A percentile compares a stretch with the other conserved stretches of the same genome.
These are phyloP conservation scores for Zalaria obscura DNA, from an alignment of 2,329 filamentous ascomycete species.

Conservation along the genomic window DNA sequence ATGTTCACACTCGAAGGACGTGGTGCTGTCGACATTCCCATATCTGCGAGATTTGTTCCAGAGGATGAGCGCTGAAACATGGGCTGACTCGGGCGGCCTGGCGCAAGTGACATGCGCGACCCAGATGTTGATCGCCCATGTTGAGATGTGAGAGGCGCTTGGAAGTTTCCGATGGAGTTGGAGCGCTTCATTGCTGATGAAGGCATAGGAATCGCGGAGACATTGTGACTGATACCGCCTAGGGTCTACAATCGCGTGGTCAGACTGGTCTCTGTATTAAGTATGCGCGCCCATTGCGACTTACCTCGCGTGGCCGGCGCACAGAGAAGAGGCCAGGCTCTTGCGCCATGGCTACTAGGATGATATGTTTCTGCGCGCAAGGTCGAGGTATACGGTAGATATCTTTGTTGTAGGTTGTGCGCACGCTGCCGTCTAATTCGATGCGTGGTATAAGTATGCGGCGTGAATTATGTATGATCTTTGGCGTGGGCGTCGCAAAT, in stretches of 20 bases:
- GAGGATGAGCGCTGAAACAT: conserved; percentile 77
- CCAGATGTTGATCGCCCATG: conserved; percentile 74
- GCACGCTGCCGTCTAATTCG: too few species aligned
- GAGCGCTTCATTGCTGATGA: conserved; percentile 89
- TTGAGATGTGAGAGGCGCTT: conserved; percentile 49
- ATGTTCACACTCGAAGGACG: conserved; percentile 65
- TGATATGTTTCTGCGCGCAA: too few species aligned
- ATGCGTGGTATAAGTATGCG: too few species aligned
- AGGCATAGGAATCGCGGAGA: conserved; percentile 73
- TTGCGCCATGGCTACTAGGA: conserved; percentile 54
- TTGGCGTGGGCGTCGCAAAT: too few species aligned
- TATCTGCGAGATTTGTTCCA: conserved; percentile 54
- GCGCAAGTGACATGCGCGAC: conserved; percentile 72
- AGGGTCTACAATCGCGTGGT: conserved; percentile 49
- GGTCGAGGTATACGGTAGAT: too few species aligned
- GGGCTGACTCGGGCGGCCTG: conserved; percentile 71
- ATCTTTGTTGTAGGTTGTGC: too few species aligned
- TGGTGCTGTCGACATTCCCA: conserved; percentile 71
- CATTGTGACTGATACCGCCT: conserved; percentile 65
- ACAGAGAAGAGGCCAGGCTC: conserved; percentile 82
- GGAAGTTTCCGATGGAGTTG: conserved; percentile 57
- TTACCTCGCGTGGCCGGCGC: conserved; percentile 79
- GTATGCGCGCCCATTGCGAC: conserved; percentile 17
- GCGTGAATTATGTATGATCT: too few species aligned
- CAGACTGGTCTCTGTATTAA: conserved; percentile 4